Evolutionary conservation across 2,329 filamentous ascomycete genomes (phyloP).

Genomic region (Cladosporium oxysporum): DNA sequence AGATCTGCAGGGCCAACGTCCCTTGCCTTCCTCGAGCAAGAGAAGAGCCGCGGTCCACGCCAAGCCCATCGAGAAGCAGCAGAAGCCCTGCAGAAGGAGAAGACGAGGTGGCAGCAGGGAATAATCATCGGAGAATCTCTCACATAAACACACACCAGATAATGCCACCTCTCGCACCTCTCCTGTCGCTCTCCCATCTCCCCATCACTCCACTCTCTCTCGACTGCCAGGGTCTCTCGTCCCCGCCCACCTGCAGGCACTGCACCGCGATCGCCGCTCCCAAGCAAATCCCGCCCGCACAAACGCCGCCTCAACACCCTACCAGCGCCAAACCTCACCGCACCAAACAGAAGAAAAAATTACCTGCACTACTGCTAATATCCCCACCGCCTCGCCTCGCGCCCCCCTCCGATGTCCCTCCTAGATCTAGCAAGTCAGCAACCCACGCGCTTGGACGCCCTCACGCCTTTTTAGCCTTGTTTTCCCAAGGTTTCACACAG

Average conservation of each 20-base stretch:
- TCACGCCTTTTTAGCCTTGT: background rate
- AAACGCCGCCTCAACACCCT: conserved; percentile 3
- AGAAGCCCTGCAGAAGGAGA: background rate
- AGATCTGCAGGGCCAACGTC: conserved; percentile 13
- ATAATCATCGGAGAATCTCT: background rate
- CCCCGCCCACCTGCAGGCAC: background rate
- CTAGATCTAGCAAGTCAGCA: background rate
- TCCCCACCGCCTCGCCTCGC: background rate
- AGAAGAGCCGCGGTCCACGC: background rate
- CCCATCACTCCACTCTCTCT: background rate
- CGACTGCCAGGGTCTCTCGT: background rate
- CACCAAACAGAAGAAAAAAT: background rate
- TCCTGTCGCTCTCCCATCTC: background rate
- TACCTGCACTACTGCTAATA: background rate
- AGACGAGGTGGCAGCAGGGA: background rate
- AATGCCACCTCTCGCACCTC: background rate
- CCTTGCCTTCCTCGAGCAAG: conserved; percentile 3
- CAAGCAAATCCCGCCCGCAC: background rate
- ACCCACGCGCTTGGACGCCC: background rate
- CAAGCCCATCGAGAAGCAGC: background rate
- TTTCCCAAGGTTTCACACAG: background rate
- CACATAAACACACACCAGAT: background rate
- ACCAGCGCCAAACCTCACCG: background rate
- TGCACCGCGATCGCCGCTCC: conserved; percentile 3
- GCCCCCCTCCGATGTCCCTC: background rate